These are phyloP conservation scores for Tausonia pullulans DNA, from an alignment of 1,284 basidiomycete genomes.

Conservation along the genomic window DNA sequence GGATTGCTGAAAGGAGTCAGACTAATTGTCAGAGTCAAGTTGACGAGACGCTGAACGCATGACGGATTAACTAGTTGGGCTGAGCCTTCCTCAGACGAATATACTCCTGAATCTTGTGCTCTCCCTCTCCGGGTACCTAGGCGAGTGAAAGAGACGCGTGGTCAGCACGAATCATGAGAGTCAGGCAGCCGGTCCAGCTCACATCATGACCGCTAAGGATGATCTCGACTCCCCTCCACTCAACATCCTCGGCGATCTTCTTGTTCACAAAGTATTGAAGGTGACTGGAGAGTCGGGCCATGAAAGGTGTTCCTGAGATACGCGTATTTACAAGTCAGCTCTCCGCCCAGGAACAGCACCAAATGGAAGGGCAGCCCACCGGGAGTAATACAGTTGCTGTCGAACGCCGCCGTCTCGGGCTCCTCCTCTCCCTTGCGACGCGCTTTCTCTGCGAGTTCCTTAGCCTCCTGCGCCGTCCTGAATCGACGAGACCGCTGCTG, in stretches of 20 bases:
- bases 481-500: constrained; percentile 93
- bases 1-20: constrained; percentile 26
- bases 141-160: neutral
- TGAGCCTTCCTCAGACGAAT: constrained; percentile 90
- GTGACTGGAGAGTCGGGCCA: constrained; percentile 80
- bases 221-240: constrained; percentile 85
- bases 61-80: constrained; percentile 53
- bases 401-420: constrained; percentile 88
- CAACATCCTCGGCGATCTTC: constrained; percentile 88
- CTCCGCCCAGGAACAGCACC: too few species aligned
- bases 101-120: constrained; percentile 99
- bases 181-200: constrained; percentile 5
- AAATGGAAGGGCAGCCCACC: too few species aligned
- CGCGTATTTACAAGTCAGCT: too few species aligned
- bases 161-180: too few species aligned
- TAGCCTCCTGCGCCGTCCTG: constrained; percentile 85
- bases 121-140: constrained; percentile 82
- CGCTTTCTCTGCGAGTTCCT: constrained; percentile 76
- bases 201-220: constrained; percentile 95
- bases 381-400: constrained; percentile 98
- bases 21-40: neutral
- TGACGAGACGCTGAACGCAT: neutral
- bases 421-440: constrained; percentile 78
- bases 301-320: constrained; percentile 74
- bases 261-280: constrained; percentile 94